Evolutionary conservation across 1,284 basidiomycete species (phyloP).

Genomic region (Ganoderma resinaceum): DNA sequence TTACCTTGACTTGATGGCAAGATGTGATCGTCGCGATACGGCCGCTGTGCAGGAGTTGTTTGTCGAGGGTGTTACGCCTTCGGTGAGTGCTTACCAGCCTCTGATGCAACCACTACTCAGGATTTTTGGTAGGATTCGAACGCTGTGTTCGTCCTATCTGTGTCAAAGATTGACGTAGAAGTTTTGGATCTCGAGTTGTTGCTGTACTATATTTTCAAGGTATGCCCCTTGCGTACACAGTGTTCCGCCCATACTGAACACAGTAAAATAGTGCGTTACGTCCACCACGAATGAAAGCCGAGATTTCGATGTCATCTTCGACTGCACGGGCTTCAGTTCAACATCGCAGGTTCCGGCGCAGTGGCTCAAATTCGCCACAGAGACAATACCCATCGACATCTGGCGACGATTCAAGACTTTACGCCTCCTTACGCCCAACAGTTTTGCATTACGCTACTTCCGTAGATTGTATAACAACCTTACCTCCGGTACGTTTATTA

Average conservation of each 20-base stretch:
- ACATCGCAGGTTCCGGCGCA: conserved; percentile 82
- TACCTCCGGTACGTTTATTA: conserved; percentile 64
- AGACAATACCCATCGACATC: conserved; percentile 78
- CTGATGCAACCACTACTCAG: neutral
- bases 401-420: conserved; percentile 62
- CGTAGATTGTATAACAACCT: conserved; percentile 81
- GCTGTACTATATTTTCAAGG: conserved; percentile 85
- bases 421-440: conserved; percentile 85
- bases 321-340: conserved; percentile 83
- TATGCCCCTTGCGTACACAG: conserved; percentile 38
- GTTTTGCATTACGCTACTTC: conserved; percentile 75
- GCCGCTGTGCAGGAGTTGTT: conserved; percentile 74
- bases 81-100: conserved; percentile 44
- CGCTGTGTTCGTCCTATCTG: conserved; percentile 66
- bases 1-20: conserved; percentile 74
- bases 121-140: conserved; percentile 50
- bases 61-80: conserved; percentile 59
- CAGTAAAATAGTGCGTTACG: conserved; percentile 44
- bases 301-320: conserved; percentile 79
- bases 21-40: conserved; percentile 68
- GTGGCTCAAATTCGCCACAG: conserved; percentile 83
- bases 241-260: neutral
- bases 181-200: conserved; percentile 87
- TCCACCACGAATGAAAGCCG: conserved; percentile 54
- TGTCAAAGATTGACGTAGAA: conserved; percentile 81